Evolutionary conservation across 2,329 filamentous ascomycete species (phyloP).

Genomic region (Curvularia hawaiiensis): DNA sequence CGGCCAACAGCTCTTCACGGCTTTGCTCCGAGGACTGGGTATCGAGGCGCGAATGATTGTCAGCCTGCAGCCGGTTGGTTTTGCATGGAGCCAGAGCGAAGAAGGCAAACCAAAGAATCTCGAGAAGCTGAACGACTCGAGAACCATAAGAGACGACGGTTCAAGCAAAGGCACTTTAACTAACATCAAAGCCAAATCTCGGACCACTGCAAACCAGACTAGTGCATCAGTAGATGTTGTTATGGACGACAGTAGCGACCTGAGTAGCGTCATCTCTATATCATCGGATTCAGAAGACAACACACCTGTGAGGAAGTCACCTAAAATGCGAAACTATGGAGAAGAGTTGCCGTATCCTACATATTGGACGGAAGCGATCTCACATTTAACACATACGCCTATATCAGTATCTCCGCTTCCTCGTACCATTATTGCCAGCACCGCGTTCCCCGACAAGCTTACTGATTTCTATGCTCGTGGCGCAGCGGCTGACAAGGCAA

Average conservation of each 20-base stretch:
- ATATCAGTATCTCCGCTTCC: conserved; percentile 74
- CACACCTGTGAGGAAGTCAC: conserved; percentile 51
- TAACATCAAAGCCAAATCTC: conserved; percentile 14
- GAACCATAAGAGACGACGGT: background rate
- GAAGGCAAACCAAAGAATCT: conserved; percentile 64
- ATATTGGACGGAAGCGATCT: conserved; percentile 93
- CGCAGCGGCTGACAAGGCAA: conserved; percentile 79
- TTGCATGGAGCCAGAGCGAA: conserved; percentile 88
- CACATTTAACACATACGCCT: conserved; percentile 78
- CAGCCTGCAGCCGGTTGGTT: conserved; percentile 84
- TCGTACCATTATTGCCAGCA: conserved; percentile 58
- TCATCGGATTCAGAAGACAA: conserved; percentile 59
- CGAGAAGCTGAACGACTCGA: conserved; percentile 25
- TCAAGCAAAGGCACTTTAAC: conserved; percentile 3
- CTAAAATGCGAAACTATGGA: conserved; percentile 64
- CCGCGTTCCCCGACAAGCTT: conserved; percentile 72
- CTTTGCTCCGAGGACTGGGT: conserved; percentile 77
- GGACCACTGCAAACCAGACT: conserved; percentile 8
- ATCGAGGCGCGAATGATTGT: conserved; percentile 83
- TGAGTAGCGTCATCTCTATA: conserved; percentile 51
- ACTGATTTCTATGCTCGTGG: conserved; percentile 83
- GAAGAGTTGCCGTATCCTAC: conserved; percentile 80
- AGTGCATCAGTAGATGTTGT: conserved; percentile 17
- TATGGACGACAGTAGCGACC: conserved; percentile 51
- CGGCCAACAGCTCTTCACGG: conserved; percentile 88